Evolutionary conservation across 2,329 filamentous ascomycete species (phyloP), one percentile per base, ranked within the genome.

Genomic region (Hypoxylon sp.): DNA sequence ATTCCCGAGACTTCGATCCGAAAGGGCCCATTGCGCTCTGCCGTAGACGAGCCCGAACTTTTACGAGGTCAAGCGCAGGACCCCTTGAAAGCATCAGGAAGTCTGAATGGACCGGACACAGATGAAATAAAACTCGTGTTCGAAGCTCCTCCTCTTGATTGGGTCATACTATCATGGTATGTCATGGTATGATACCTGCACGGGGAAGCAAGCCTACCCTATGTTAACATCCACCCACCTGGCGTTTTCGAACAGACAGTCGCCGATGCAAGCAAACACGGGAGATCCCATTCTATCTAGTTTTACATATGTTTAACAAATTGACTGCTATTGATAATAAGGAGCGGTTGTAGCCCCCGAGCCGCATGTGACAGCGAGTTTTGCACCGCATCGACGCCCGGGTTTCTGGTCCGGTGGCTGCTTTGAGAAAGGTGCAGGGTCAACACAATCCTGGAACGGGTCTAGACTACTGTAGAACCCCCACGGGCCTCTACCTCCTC

Each of bases 361-460:
- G 55, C 50, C 29, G 50, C 56, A 56, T 61, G 50, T 61, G 50
- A 61, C 12, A 8, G 12, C 16, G 14, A 45, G 19, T 46, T 37
- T 21, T 51, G 29, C 23, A 46, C 21, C 8, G 16, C 30, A 46
- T 43, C 45, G 25, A 58, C 30, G 47, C 48, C 43, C 37, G 37
- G 41, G 47, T 58, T 4, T 23, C 14, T 58, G 34, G 29, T 41
- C 59, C 39, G 47, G 41, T 9, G 59, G 52, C 61, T 60, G 19
- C 48, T 53, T 68, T 62, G 29, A 65, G 65, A 41, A 48, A 30
- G 30, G 27, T 60, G 63, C 59, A 67, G 60, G 60, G 11, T 47
- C 37, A 27, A n/a, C 39, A 32, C n/a, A 32, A n/a, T 14, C 16
- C 14, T 25, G 14, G 46, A 27, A 55, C 29, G 6, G 34, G 54